Evolutionary conservation across 192 early-diverging fungal species (phyloP), one percentile per base, ranked within the genome.

Genomic region (Paraglomus occultum): DNA sequence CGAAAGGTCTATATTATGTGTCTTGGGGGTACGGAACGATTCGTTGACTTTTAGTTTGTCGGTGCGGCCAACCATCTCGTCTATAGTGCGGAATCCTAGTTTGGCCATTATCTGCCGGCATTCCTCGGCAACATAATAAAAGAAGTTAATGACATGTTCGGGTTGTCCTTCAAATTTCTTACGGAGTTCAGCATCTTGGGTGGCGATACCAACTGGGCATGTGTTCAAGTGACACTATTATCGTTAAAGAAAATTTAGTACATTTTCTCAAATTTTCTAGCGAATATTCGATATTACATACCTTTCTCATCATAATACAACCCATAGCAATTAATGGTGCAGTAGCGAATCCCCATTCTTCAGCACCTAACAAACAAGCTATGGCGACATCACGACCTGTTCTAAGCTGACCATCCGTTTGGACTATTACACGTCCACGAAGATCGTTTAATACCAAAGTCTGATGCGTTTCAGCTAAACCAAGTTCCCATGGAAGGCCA

Each of bases 311-410:
- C 90, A 97, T 95, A 68, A 88, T 93, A 79, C 95, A 97, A 51
- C 97, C 97, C 74, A 97, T 84, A 18, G 95, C 92, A 72, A 99
- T 96, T 72, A 99, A 85, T n/a, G 97, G 97, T 22, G 95, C 91
- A 3, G 97, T 99, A 57, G 97, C 97, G 71, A 99, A 99, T 38
- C 97, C 97, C 89, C 94, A 97, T 83, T 99, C 97, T 77, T 99
- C 97, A 57, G 95, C 97, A 70, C 97, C 97, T 55, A 99, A 87
- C 78, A 99, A 83, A 80, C 95, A 95, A 3, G 97, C 95, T 77
- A 99, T 88, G 7, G 95, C 97, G 39, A 99, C 92, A 82, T 99
- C 97, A 55, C 92, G 88, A 49, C 95, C 97, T 7, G 95, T 99
- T 82, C 93, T 94, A 76, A 99, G 90, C 80, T 99, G 97, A 54